Base-by-base conservation (phyloP, 495 filamentous ascomycete species). In the Delitschia confertaspora region DNA sequence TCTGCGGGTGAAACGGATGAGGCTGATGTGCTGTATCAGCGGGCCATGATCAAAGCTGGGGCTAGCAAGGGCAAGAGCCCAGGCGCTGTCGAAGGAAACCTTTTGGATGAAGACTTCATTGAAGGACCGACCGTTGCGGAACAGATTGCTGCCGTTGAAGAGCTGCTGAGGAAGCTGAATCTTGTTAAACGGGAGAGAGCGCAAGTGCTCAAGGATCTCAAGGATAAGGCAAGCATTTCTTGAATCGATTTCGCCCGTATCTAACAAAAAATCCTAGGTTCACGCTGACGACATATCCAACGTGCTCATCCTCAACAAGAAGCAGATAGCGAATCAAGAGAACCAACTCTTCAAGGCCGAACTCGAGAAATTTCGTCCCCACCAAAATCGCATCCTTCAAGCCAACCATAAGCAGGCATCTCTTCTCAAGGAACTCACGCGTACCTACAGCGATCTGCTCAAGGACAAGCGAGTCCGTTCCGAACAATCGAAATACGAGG, bases 241-340 rank as follows among this genome's bases (percentile, higher is more conserved):
- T 6, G 0, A 9, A 4, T 7, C 1, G 18, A n/a, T 14, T 37
- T 14, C 23, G 3, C 21, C 21, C 11, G 7, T 13, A 26, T 38
- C 25, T 57, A 50, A 47, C 29, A 23, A 30, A 13, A n/a, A n/a
- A 22, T 19, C 30, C 24, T 44, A 98, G 89, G 81, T 89, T 34
- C 91, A 91, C 64, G 83, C 79, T 55, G 93, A 98, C 55, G 93
- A 98, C 57, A 96, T 96, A 49, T 95, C 89, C 9, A 88, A 93
- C 56, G 87, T 96, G 18, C 66, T 96, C 51, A 96, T 98, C 34
- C 70, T 98, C 26, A 98, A 98, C 70, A 95, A 95, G 58, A 95
- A 95, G 58, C 79, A 86, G 2, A 85, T 95, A 49, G 70, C 85
- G 23, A 86, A 81, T 58, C 87, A 86, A 56, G 91, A 96, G 59